phyloP scores from a whole-genome alignment of 1,284 basidiomycete genomes.

The Pseudozyma sp. region DNA sequence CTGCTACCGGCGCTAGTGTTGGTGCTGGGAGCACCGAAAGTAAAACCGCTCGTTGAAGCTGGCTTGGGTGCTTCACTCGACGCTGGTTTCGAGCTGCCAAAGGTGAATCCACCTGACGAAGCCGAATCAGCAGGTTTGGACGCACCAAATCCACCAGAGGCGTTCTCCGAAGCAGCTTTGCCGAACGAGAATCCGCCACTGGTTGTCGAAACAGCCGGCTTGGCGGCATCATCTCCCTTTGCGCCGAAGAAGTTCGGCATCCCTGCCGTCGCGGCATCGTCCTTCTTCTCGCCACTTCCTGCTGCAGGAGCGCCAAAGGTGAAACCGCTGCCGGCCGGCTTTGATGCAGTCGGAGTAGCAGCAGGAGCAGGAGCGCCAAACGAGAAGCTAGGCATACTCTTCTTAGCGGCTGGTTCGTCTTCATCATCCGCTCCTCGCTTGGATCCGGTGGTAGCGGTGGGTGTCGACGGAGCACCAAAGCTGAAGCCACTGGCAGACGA shows the following conservation, averaged over 20 bases:
- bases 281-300: constrained; percentile 22
- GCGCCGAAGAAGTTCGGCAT: constrained; percentile 48
- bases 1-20: constrained; percentile 12
- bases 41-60: constrained; percentile 16
- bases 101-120: constrained; percentile 21
- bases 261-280: constrained; percentile 16
- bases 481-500: constrained; percentile 28
- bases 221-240: constrained; percentile 25
- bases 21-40: constrained; percentile 24
- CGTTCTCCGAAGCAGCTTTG: constrained; percentile 27
- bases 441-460: constrained; percentile 9
- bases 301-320: constrained; percentile 32
- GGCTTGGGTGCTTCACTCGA: constrained; percentile 8
- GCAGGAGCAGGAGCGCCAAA: constrained; percentile 36
- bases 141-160: constrained; percentile 5
- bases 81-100: constrained; percentile 4
- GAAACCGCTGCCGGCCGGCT: constrained; percentile 4
- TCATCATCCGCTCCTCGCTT: constrained; percentile 37
- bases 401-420: constrained; percentile 35
- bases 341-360: constrained; percentile 7
- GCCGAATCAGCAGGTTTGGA: constrained; percentile 12
- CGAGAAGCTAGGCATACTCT: constrained; percentile 47
- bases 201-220: constrained; percentile 8
- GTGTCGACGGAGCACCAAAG: constrained; percentile 39
- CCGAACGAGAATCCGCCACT: constrained; percentile 48